Base-by-base conservation (phyloP, 1,284 basidiomycete genomes). In the Marasmius tenuissimus region DNA sequence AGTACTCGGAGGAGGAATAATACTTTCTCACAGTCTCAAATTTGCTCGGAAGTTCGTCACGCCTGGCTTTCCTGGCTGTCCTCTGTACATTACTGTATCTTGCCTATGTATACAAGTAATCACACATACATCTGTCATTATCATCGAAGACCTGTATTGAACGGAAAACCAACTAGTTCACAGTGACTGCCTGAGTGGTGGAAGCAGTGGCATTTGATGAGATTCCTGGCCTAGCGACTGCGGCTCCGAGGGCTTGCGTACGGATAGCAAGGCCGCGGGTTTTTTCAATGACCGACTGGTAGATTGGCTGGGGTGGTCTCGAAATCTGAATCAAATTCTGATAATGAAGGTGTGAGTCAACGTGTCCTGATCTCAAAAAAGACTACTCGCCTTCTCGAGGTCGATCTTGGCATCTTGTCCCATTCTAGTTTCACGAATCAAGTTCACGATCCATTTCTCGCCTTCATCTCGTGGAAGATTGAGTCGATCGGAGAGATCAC, bases 401-500 rank as follows among this genome's bases (percentile, higher is more conserved):
- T 98, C 96, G 68, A 98, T 98, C 81, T 97, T 98, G 61, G 95
- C 95, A 71, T 99, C 93, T 3, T 93, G 90, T 22, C 93, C 95
- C 86, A 97, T 94, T 37, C 94, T 87, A 33, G 96, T 97, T 76
- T 98, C 97, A 56, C 96, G 88, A 70, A 98, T 97, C 62, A 98
- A 89, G 81, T 97, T 98, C 70, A 98, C 97, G 67, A 99, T 97
- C 97, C 97, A 99, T 75, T 97, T 97, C 75, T 98, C 97, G 61
- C 97, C 97, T 71, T 98, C 97, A 69, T 96, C 95, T 59, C 84
- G 86, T 27, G 92, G 91, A 60, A 98, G 85, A 76, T 98, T 98
- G 40, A 99, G 84, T 12, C 96, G 89, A 71, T 93, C 90, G 16
- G 96, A 97, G 37, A 99, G 85, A 72, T 98, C 95, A 64, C 93